Conservation (phyloP, 768 basidiomycete genomes). For the Tulasnella sp. region DNA sequence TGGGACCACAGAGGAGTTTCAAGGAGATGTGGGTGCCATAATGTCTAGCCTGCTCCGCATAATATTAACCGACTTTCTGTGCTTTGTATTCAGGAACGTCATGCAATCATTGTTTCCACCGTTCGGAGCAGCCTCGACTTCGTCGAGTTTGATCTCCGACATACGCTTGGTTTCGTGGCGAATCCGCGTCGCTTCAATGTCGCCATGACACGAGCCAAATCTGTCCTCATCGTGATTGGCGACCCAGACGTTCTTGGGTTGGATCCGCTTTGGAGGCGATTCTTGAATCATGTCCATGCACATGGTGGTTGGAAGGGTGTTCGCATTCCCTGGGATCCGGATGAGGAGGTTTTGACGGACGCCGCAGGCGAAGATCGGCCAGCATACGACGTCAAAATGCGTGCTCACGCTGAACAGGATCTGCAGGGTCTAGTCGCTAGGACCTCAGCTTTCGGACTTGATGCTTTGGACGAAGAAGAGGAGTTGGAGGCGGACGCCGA, state of each 20-base stretch:
- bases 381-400: no score
- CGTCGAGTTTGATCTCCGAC: conserved; percentile 11
- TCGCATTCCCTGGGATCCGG: not conserved
- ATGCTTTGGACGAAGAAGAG: conserved; percentile 17
- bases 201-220: conserved; percentile 6
- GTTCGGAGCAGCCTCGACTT: conserved; percentile 11
- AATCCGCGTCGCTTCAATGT: conserved; percentile 19
- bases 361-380: no score
- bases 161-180: conserved; percentile 20
- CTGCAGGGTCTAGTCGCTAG: not conserved
- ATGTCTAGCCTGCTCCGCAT: not conserved
- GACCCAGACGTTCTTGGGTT: conserved; percentile 5
- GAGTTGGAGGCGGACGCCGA: conserved; percentile 33
- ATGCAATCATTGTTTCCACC: conserved; percentile 22
- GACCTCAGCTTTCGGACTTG: not conserved
- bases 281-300: conserved; percentile 6
- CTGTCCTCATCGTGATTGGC: conserved; percentile 8
- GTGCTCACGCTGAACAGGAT: no score
- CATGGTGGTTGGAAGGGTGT: conserved; percentile 7
- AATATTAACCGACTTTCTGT: not conserved
- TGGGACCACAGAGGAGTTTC: conserved; percentile 25
- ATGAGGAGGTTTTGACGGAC: not conserved
- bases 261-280: conserved; percentile 3
- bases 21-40: conserved; percentile 33
- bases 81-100: conserved; percentile 16